Base-by-base conservation (phyloP, 345 rosid species). In the Eucalyptus curtisii region DNA sequence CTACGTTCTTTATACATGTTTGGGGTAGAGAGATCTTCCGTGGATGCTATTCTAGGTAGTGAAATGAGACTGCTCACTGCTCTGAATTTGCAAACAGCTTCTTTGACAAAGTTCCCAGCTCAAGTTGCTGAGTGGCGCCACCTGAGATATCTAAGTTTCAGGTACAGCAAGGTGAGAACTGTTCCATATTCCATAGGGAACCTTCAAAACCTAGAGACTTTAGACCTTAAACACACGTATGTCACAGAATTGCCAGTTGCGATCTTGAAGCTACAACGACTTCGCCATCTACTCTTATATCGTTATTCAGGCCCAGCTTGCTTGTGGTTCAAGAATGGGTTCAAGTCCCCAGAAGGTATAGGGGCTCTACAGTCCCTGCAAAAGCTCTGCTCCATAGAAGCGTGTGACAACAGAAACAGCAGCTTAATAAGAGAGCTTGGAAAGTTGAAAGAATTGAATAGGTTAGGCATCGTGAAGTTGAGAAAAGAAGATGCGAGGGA, bases 1-100 rank as follows among this genome's bases (percentile, higher is more conserved):
- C 90, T 93, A 40, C 93, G 93, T n/a, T 94, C 95, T 16, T 64
- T 94, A 3, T 89, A 91, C 89, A 44, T 92, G 92, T 94, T 93
- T 81, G 92, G 88, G 7, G 86, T 90, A 25, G 90, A 55, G 11
- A 87, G 89, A 20, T 53, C 88, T 14, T 52, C 22, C 87, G 20
- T 82, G 31, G 55, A 82, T 49, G 90, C 90, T 12, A 30, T 53
- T 45, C n/a, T 87, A 33, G 87, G 85, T 15, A 52, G 59, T 37
- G 87, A 86, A 7, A 88, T 91, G n/a, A 90, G 84, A 87, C 90
- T 94, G 55, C 92, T 94, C 6, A 91, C 81, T 12, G 94, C 91
- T 61, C 80, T 94, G 44, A 93, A 94, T 30, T 80, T 93, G 90
- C 91, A 90, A 79, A 92, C 87, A 31, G 87, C 92, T 20, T 86